Evolutionary conservation across 2,329 filamentous ascomycete species (phyloP).

Genomic region (Aureobasidium leucospermi): DNA sequence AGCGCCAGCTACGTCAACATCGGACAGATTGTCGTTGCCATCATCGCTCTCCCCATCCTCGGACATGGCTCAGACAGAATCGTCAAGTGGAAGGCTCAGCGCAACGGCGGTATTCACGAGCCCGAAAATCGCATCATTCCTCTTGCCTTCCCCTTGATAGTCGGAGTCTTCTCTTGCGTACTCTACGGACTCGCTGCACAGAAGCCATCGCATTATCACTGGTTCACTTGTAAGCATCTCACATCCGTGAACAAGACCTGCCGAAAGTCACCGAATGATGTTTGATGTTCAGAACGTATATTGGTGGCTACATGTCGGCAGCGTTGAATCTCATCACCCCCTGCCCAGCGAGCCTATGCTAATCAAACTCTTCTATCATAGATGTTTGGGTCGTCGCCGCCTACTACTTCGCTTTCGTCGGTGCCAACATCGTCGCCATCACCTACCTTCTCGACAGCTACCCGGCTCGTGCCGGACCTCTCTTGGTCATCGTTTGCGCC

Average conservation of each 20-base stretch:
- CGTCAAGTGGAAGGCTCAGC: constrained; percentile 29
- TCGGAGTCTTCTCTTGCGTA: constrained; percentile 32
- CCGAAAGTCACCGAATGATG: too few species aligned
- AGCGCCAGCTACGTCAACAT: constrained; percentile 32
- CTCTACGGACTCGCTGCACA: constrained; percentile 33
- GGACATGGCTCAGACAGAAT: constrained; percentile 34
- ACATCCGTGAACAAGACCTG: too few species aligned
- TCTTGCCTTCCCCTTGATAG: constrained; percentile 30
- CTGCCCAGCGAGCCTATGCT: too few species aligned
- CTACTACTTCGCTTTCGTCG: constrained; percentile 33
- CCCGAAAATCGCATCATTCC: constrained; percentile 34
- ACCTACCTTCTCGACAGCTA: constrained; percentile 41
- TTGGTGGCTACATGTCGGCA: too few species aligned
- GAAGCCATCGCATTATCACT: constrained; percentile 20
- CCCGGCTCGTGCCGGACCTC: constrained; percentile 34
- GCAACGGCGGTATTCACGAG: constrained; percentile 36
- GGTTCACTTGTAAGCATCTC: constrained; percentile 16
- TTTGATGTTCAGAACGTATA: too few species aligned
- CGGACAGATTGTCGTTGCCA: constrained; percentile 33
- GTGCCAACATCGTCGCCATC: constrained; percentile 39
- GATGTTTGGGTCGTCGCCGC: constrained; percentile 20
- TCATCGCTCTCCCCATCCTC: constrained; percentile 34
- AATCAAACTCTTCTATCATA: too few species aligned
- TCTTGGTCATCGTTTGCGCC: constrained; percentile 41
- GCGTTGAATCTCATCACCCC: too few species aligned